A percentile compares a stretch with the other conserved stretches of the same genome.
phyloP scores from a whole-genome alignment of 441 rosid species.

The Breynia disticha region DNA sequence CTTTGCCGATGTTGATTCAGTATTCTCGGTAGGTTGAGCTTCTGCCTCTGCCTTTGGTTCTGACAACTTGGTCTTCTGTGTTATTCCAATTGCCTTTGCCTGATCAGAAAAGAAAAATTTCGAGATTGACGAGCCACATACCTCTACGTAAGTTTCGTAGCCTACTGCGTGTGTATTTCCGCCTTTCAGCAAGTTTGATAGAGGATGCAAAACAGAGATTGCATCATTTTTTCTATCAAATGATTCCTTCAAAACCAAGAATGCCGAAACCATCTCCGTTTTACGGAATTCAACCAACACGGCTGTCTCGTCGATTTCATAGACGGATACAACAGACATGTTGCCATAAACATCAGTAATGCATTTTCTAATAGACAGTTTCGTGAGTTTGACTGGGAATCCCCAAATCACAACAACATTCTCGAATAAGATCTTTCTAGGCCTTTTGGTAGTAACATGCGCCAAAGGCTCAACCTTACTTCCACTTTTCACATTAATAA shows the following conservation, averaged over 20 bases:
- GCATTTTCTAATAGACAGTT: slow-evolving; percentile 53
- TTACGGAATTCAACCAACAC: slow-evolving; percentile 67
- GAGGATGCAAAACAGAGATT: slow-evolving; percentile 59
- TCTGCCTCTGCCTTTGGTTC: slow-evolving; percentile 13
- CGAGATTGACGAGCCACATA: slow-evolving; percentile 60
- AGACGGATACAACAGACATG: slow-evolving; percentile 43
- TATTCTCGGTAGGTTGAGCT: slow-evolving; percentile 6
- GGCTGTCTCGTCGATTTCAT: slow-evolving; percentile 55
- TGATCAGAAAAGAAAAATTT: slow-evolving; percentile 61
- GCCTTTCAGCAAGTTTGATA: slow-evolving; percentile 63
- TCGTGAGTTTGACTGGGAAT: slow-evolving; percentile 53
- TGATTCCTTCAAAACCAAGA: slow-evolving; percentile 53
- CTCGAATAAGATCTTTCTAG: slow-evolving; percentile 30
- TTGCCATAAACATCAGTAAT: slow-evolving; percentile 55
- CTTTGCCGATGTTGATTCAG: slow-evolving; percentile 5
- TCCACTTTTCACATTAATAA: slow-evolving; percentile 53
- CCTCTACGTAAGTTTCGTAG: slow-evolving; percentile 70
- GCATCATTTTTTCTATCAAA: slow-evolving; percentile 47
- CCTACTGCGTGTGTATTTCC: slow-evolving; percentile 63
- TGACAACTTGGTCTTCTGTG: slow-evolving; percentile 38
- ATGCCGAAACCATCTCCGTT: slow-evolving; percentile 41
- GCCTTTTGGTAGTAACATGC: slow-evolving; percentile 13
- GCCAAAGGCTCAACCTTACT: slow-evolving; percentile 28
- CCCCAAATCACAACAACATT: slow-evolving; percentile 67
- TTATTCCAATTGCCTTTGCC: slow-evolving; percentile 59